Conservation (phyloP, 768 basidiomycete species). For the Jaapia argillacea region DNA sequence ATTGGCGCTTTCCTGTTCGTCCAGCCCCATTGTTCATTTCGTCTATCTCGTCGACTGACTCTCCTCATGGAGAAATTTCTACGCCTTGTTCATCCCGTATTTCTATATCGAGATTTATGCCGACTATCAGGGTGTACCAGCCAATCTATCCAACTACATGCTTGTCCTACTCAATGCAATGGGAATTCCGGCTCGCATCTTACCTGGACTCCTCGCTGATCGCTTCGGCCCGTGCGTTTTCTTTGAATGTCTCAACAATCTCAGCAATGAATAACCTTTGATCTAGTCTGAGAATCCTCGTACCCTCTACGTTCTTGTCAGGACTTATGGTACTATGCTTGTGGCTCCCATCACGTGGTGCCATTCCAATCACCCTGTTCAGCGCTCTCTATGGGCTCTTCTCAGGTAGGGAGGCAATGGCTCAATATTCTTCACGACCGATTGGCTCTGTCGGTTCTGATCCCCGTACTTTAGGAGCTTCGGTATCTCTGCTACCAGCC, state of each 20-base stretch:
- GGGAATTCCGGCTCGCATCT: slow-evolving; percentile 17
- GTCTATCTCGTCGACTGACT: too few species aligned
- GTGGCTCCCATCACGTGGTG: slow-evolving; percentile 18
- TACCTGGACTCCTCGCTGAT: slow-evolving; percentile 21
- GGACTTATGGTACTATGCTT: slow-evolving; percentile 16
- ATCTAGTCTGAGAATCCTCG: slow-evolving; percentile 18
- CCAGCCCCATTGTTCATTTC: too few species aligned
- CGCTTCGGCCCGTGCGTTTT: slow-evolving; percentile 16
- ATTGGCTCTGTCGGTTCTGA: too few species aligned
- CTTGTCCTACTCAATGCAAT: slow-evolving; percentile 22
- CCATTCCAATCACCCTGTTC: slow-evolving; percentile 17
- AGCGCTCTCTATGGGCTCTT: slow-evolving; percentile 19
- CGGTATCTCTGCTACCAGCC: slow-evolving; percentile 19
- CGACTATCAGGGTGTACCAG: slow-evolving; percentile 12
- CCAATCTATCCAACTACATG: slow-evolving; percentile 15
- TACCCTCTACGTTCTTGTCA: slow-evolving; percentile 15
- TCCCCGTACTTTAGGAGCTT: slow-evolving; percentile 12
- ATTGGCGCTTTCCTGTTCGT: slow-evolving; percentile 15
- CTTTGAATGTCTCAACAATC: neutral
- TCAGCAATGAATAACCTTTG: neutral
- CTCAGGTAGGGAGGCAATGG: too few species aligned
- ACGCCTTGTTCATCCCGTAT: slow-evolving; percentile 23
- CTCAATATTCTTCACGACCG: too few species aligned
- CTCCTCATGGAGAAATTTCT: slow-evolving; percentile 22
- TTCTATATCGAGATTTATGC: slow-evolving; percentile 24